Evolutionary conservation across 352 stramenopile genomes (phyloP), one percentile per base, ranked within the genome.

Genomic region (Phytophthora ramorum): DNA sequence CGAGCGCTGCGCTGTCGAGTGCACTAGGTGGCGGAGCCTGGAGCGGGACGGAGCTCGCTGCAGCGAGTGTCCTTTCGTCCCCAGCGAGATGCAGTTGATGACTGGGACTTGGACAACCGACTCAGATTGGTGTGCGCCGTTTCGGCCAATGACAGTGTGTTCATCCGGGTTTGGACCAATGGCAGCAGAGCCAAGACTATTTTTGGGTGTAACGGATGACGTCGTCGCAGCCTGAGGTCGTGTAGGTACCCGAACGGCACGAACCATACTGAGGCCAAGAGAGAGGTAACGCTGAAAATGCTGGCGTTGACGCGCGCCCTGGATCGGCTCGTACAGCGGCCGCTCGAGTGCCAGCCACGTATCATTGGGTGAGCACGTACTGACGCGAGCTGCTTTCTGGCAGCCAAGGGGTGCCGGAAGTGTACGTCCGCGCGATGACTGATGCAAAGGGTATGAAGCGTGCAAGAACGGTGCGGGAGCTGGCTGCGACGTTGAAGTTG

Each of bases 121-220:
- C 56, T 76, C 69, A 76, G 64, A 73, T 69, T 14, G 26, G 34
- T 26, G 56, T 26, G 16, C 4, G 12, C 32, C 17, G 19, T 63
- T 67, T 58, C 14, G 16, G 17, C 63, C 63, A 71, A 71, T 62
- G 17, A 43, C 1, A 40, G 5, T 2, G 28, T 1, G 20, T 2
- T 10, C 35, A 35, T 35, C 35, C 0, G 24, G 1, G 2, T 58
- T 57, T 61, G 13, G 12, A 37, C 61, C 35, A 69, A 69, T 69
- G 9, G 10, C n/a, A 35, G 9, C 13, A 38, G 6, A n/a, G 32
- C 19, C 16, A 5, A 10, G 19, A n/a, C 51, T 75, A 71, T 68
- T 64, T 75, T 62, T 61, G 24, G 38, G 17, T 37, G 59, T 61
- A 73, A 73, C 66, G 66, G 63, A 71, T 62, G 28, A 10, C 19